Evolutionary conservation across 1,139 yeast species (phyloP), one percentile per base, ranked within the genome.

Genomic region (Kodamaea derodonti): DNA sequence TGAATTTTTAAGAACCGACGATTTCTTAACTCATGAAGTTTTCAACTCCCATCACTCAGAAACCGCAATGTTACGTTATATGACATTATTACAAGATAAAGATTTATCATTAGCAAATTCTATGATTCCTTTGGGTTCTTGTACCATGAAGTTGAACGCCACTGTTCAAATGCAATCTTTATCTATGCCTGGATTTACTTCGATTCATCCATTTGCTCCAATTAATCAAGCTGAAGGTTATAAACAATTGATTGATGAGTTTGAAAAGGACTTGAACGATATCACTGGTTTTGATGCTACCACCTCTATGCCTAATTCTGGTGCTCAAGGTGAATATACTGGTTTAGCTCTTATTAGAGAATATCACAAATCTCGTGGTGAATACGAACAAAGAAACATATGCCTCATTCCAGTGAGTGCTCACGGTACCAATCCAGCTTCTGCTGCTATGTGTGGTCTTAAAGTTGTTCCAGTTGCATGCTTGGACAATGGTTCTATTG

Each of bases 361-460:
- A 33, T 92, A 86, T 59, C 78, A 84, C 50, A 78, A 78, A 43
- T 68, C 84, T 23, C 72, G 69, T 37, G 95, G 95, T 30, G 83
- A 90, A 52, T 50, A 62, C 41, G 65, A 72, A 23, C 62, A 78
- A 44, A 78, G 98, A 58, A 81, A 90, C 58, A 75, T 92, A 38
- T 92, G 97, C 62, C 74, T 92, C 56, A 92, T 92, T 48, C 98
- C 98, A 11, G 95, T 90, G 8, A 81, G 94, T 53, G 98, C 98
- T 2, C 98, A 92, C 54, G 98, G 98, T 40, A 92, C 98, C 24
- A 92, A 92, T 57, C 98, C 98, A 15, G 98, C 98, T 0, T 86
- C 96, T 31, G 97, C 98, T 13, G 88, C 96, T 29, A 92, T 92
- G 95, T 83, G 95, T 51, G 97, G 97, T 28, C 67, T 92, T 60